phyloP scores from a whole-genome alignment of 176 grass and related monocot species.

The Ampelocalamus luodianensis region DNA sequence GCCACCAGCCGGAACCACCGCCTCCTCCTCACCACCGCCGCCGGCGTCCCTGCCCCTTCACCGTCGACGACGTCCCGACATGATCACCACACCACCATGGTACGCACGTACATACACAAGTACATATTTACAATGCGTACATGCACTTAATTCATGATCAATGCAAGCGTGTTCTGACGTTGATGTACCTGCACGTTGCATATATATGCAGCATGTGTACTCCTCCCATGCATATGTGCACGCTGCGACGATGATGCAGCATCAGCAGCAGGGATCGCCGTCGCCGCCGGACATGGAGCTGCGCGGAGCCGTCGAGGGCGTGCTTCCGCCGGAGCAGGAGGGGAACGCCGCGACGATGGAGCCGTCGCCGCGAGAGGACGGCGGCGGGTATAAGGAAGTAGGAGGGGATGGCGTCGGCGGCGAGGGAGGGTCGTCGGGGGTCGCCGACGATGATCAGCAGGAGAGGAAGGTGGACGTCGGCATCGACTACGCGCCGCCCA shows the following conservation, averaged over 20 bases:
- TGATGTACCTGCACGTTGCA: neutral
- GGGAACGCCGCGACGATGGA: no score
- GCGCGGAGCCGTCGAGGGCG: no score
- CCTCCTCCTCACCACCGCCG: conserved; percentile 13
- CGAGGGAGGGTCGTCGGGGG: neutral
- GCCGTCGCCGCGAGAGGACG: neutral
- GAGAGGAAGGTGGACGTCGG: neutral
- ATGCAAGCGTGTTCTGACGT: neutral
- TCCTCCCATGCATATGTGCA: neutral
- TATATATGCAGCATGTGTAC: conserved; percentile 26
- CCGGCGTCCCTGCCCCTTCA: neutral
- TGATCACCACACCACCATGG: neutral
- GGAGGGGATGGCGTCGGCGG: neutral
- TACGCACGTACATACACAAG: neutral
- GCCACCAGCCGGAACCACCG: conserved; percentile 42
- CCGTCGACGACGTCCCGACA: neutral
- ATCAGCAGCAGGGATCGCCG: neutral
- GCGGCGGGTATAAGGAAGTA: neutral
- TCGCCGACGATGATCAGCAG: conserved; percentile 12
- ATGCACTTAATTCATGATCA: neutral
- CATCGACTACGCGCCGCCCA: conserved; percentile 39
- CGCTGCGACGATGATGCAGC: neutral
- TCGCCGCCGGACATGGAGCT: neutral
- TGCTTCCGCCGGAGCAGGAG: no score
- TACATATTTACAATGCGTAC: neutral